Base-by-base conservation (phyloP, 257 asterid species). In the Hygrophila difformis region DNA sequence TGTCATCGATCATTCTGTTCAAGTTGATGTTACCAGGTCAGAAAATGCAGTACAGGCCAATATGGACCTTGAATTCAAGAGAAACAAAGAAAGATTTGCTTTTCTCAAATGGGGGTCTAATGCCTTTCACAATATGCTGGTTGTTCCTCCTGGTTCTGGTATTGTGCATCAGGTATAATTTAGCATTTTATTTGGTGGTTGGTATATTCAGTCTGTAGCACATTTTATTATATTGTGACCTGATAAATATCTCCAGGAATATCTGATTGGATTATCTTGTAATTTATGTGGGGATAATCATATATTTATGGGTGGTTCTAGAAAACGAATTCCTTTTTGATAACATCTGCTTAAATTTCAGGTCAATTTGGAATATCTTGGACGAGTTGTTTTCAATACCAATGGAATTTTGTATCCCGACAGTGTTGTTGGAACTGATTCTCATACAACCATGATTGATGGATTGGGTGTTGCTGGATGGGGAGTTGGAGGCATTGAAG, bases 401-500 rank as follows among this genome's bases (percentile, higher is more conserved):
- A 75, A 75, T 31, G 94, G 94, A 42, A 54, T 83, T 35, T 66
- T 87, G 39, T 73, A 87, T 65, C 97, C 97, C 10, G 97, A 87
- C 75, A 83, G 94, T 56, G 87, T 87, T 60, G 94, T 87, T 18
- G 97, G 97, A 29, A 87, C 97, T 40, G 97, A 87, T 55, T 87
- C 97, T 34, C 97, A 87, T 58, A 87, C 97, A 10, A 82, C 97
- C 49, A 87, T 87, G 97, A 83, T 87, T 60, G 91, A 87, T 62
- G 94, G 93, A 13, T 62, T 87, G 62, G 94, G 97, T 39, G 93
- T 83, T 61, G 94, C 97, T 57, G 97, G 94, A 56, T 87, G 97
- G 97, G 97, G 97, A 47, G 97, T 87, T 41, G 97, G 97, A 57
- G 94, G 94, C 49, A 87, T 87, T 64, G 97, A 87, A 74, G 97